These are phyloP conservation scores for Phytophthora parvispora DNA, from an alignment of 352 stramenopile species.

Conservation along the genomic window DNA sequence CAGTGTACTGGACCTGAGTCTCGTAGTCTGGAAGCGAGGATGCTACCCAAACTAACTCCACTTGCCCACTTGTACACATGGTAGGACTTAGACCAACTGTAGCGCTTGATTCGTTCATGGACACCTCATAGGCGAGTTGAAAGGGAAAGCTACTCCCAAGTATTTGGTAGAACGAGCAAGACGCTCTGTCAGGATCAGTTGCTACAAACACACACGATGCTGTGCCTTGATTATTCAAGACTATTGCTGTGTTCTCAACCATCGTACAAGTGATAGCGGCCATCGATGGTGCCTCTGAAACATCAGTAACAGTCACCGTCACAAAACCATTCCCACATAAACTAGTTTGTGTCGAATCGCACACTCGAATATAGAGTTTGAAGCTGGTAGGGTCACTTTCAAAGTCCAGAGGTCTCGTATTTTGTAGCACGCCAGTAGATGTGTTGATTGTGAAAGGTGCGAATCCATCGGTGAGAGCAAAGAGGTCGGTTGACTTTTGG, in stretches of 20 bases:
- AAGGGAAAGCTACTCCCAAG: slow-evolving; percentile 16
- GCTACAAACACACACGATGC: slow-evolving; percentile 47
- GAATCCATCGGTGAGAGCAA: slow-evolving; percentile 29
- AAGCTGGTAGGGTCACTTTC: slow-evolving; percentile 47
- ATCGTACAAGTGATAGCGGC: slow-evolving; percentile 36
- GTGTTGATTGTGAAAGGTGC: slow-evolving; percentile 27
- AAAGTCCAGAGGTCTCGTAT: slow-evolving; percentile 54
- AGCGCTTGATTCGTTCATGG: background rate
- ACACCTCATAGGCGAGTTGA: slow-evolving; percentile 14
- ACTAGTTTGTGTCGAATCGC: slow-evolving; percentile 32
- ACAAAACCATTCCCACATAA: slow-evolving; percentile 57
- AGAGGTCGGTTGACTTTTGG: slow-evolving; percentile 29
- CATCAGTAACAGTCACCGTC: slow-evolving; percentile 37
- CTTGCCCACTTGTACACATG: slow-evolving; percentile 10
- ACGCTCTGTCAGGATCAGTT: slow-evolving; percentile 47
- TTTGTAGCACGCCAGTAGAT: slow-evolving; percentile 37
- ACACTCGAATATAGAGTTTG: slow-evolving; percentile 54
- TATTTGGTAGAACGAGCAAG: slow-evolving; percentile 61
- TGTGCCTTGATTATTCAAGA: slow-evolving; percentile 27
- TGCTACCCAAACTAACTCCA: slow-evolving; percentile 22
- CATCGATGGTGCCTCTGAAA: slow-evolving; percentile 49
- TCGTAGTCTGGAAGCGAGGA: slow-evolving; percentile 48
- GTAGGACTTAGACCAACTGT: slow-evolving; percentile 4
- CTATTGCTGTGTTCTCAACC: slow-evolving; percentile 53
- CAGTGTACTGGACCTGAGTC: slow-evolving; percentile 32